These are phyloP conservation scores for Flaveria ramosissima DNA, from an alignment of 129 eudicot genomes.

Conservation along the genomic window DNA sequence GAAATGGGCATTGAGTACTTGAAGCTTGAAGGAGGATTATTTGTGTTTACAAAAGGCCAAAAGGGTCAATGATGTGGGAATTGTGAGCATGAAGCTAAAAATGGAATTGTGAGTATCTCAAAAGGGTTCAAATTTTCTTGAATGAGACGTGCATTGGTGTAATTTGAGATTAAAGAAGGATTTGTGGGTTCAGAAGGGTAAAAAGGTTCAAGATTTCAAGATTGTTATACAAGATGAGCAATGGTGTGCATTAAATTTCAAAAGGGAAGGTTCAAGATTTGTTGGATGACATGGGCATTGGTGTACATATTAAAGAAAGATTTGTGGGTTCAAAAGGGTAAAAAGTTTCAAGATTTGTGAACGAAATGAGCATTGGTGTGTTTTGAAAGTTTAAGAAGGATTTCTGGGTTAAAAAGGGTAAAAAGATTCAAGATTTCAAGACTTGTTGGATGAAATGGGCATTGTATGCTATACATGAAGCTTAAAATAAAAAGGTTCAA, in stretches of 20 bases:
- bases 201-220: background rate
- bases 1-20: background rate
- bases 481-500: slow-evolving; percentile 7
- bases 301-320: background rate
- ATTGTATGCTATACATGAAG: slow-evolving; percentile 9
- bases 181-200: background rate
- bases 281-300: slow-evolving; percentile 9
- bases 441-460: slow-evolving; percentile 15
- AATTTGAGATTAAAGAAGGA: slow-evolving; percentile 21
- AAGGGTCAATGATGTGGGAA: background rate
- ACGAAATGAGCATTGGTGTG: slow-evolving; percentile 1
- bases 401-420: slow-evolving; percentile 2
- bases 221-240: slow-evolving; percentile 3
- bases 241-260: slow-evolving; percentile 8
- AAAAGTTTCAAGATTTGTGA: background rate
- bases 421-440: background rate
- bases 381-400: slow-evolving; percentile 18
- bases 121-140: slow-evolving; percentile 17
- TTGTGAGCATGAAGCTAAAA: slow-evolving; percentile 15
- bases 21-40: slow-evolving; percentile 16
- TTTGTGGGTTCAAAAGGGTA: too few species aligned
- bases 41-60: background rate
- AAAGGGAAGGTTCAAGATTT: background rate
- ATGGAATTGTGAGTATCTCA: background rate
- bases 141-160: slow-evolving; percentile 15